phyloP scores from a whole-genome alignment of 306 rosid species.

The Lithocarpus polystachyus region DNA sequence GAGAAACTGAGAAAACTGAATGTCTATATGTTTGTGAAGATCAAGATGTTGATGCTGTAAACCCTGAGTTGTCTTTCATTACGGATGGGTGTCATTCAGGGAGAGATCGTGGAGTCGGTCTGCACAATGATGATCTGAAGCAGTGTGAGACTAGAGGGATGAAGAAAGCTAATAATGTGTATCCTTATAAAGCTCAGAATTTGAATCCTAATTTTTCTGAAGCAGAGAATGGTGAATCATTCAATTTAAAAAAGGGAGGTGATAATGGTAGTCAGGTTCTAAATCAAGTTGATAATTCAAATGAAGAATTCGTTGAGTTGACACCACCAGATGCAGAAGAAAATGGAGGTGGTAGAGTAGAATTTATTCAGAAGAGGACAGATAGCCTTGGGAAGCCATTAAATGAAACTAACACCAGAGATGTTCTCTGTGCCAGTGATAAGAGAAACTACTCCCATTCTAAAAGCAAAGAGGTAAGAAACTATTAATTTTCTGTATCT shows the following conservation, averaged over 20 bases:
- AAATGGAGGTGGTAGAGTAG: conserved; percentile 20
- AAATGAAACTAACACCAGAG: conserved; percentile 10
- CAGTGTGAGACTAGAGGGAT: conserved; percentile 17
- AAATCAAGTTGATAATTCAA: conserved; percentile 29
- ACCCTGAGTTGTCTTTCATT: neutral
- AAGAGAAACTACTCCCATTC: conserved; percentile 23
- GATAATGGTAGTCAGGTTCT: conserved; percentile 16
- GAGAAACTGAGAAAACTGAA: neutral
- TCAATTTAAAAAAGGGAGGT: conserved; percentile 15
- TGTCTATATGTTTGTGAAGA: conserved; percentile 15
- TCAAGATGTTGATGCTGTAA: conserved; percentile 4
- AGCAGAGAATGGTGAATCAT: conserved; percentile 5
- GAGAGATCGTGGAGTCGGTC: conserved; percentile 9
- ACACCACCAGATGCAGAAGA: conserved; percentile 39
- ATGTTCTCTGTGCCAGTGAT: conserved; percentile 8
- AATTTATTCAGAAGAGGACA: conserved; percentile 16
- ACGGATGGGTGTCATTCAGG: conserved; percentile 14
- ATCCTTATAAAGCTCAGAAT: conserved; percentile 21
- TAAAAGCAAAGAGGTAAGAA: conserved; percentile 38
- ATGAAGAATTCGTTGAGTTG: conserved; percentile 33
- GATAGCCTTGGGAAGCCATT: conserved; percentile 23
- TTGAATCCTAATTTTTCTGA: conserved; percentile 13
- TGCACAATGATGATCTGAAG: conserved; percentile 11
- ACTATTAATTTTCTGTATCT: neutral
- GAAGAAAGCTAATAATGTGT: conserved; percentile 3